Base-by-base conservation (phyloP, 108 stramenopile species). In the Cylindrotheca closterium region DNA sequence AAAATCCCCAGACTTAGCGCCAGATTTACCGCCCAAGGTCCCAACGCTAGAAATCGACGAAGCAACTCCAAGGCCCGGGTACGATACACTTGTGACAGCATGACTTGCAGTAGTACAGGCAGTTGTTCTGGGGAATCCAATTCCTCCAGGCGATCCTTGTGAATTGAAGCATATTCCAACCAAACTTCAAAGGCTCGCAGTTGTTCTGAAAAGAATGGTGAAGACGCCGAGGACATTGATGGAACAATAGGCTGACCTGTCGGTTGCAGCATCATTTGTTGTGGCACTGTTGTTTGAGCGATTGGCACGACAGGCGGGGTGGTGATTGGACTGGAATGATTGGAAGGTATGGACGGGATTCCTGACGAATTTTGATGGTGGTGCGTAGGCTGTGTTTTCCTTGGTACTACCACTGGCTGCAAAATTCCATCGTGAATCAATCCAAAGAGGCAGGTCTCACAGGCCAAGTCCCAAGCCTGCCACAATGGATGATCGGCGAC, bases 381-480 rank as follows among this genome's bases (percentile, higher is more conserved):
- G n/a, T n/a, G n/a, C 4, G 49, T 63, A 18, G 3, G 45, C 45
- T 46, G 49, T 19, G 79, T 33, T 17, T 50, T 21, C 0, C 59
- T 33, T 23, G 67, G 10, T 12, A 29, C 25, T 12, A 62, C 4
- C 10, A 53, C 54, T 22, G 65, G 47, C 32, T 76, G 70, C 21
- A 89, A 56, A 5, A 79, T 52, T 2, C 95, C 95, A 42, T 87
- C 81, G 46, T 83, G 71, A 10, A 92, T 78, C 15, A 99, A 71
- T 32, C 80, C 81, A 55, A 82, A 77, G 22, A 99, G 69, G 57
- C 96, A 94, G 0, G 87, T 94, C 68, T 99, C 99, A 30, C 96
- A 94, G 1, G 97, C 98, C n/a, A 97, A 65, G 75, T 99, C 99
- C 98, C 98, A 99, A 0, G 99, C 79, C 53, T 89, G 82, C 99